These are phyloP conservation scores for Aspergillus bridgeri DNA, from an alignment of 495 filamentous ascomycete species.

Conservation along the genomic window DNA sequence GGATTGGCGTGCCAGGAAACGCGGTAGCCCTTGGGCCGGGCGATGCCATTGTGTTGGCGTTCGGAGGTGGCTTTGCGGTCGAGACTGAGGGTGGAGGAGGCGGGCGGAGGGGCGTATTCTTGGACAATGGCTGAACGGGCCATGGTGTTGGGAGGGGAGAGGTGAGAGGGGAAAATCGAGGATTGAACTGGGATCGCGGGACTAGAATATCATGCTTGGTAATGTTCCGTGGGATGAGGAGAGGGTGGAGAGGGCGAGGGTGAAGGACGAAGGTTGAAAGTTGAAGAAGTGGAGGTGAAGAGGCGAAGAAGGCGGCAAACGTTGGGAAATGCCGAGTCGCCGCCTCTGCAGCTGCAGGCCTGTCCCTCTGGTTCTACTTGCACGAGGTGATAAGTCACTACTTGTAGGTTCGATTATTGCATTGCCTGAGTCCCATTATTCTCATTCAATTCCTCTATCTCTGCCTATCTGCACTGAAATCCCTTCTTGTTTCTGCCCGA, in stretches of 20 bases:
- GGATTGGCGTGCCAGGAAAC: slow-evolving; percentile 98
- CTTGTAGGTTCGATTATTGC: too few relatives aligned
- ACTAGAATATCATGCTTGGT: slow-evolving; percentile 3
- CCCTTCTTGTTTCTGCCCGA: not conserved
- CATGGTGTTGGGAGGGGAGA: slow-evolving; percentile 24
- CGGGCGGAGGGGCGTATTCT: slow-evolving; percentile 59
- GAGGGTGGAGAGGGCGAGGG: not conserved
- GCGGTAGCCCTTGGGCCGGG: slow-evolving; percentile 74
- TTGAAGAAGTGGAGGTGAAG: slow-evolving; percentile 2
- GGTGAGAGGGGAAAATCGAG: not conserved
- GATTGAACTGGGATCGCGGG: not conserved
- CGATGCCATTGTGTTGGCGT: slow-evolving; percentile 70
- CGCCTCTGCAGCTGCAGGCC: not conserved
- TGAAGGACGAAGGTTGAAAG: slow-evolving; percentile 5
- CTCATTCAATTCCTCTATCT: too few relatives aligned
- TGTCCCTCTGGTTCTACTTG: too few relatives aligned
- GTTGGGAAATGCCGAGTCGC: not conserved
- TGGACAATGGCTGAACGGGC: slow-evolving; percentile 59
- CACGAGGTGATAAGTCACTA: too few relatives aligned
- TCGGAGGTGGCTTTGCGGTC: slow-evolving; percentile 62
- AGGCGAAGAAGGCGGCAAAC: not conserved
- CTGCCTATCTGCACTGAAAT: too few relatives aligned
- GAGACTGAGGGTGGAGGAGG: slow-evolving; percentile 57
- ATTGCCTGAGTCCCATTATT: too few relatives aligned
- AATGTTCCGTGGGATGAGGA: not conserved